Evolutionary conservation across 768 basidiomycete genomes (phyloP).

Genomic region (Mycena rosella): DNA sequence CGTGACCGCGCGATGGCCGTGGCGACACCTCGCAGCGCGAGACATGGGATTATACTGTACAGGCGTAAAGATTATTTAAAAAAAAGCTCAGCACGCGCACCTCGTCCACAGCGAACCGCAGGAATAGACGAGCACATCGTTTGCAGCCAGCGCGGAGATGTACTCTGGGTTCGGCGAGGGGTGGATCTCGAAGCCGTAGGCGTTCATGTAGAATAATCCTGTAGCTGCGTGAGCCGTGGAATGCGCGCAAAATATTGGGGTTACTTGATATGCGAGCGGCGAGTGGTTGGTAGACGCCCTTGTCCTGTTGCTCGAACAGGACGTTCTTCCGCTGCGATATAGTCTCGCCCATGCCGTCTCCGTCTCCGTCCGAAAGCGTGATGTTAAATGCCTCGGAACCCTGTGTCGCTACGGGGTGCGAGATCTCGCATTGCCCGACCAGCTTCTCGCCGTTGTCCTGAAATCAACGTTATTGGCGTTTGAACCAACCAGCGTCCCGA

Average conservation of each 20-base stretch:
- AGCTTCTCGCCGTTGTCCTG: slow-evolving; percentile 83
- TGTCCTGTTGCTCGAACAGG: slow-evolving; percentile 69
- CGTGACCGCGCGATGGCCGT: slow-evolving; percentile 80
- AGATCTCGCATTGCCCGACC: slow-evolving; percentile 94
- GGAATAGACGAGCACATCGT: slow-evolving; percentile 86
- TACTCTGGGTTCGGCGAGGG: slow-evolving; percentile 90
- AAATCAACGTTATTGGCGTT: slow-evolving; percentile 14
- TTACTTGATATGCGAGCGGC: slow-evolving; percentile 54
- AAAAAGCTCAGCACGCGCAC: slow-evolving; percentile 49
- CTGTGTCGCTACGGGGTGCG: slow-evolving; percentile 69
- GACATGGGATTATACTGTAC: slow-evolving; percentile 88
- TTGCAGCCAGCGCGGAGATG: slow-evolving; percentile 68
- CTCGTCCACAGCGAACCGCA: slow-evolving; percentile 97
- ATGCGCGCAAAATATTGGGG: not conserved
- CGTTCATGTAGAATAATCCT: slow-evolving; percentile 92
- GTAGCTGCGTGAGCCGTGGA: slow-evolving; percentile 21
- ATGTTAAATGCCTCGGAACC: slow-evolving; percentile 46
- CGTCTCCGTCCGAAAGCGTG: slow-evolving; percentile 51
- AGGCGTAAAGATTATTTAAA: too few species aligned
- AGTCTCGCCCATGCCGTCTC: slow-evolving; percentile 67
- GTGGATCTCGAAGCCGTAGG: slow-evolving; percentile 92
- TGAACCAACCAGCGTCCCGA: slow-evolving; percentile 31
- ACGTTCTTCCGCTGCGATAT: slow-evolving; percentile 68
- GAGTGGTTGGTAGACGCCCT: slow-evolving; percentile 71
- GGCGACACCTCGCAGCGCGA: slow-evolving; percentile 87